phyloP scores from a whole-genome alignment of 1,139 yeast species.

The Kluyveromyces sp. region DNA sequence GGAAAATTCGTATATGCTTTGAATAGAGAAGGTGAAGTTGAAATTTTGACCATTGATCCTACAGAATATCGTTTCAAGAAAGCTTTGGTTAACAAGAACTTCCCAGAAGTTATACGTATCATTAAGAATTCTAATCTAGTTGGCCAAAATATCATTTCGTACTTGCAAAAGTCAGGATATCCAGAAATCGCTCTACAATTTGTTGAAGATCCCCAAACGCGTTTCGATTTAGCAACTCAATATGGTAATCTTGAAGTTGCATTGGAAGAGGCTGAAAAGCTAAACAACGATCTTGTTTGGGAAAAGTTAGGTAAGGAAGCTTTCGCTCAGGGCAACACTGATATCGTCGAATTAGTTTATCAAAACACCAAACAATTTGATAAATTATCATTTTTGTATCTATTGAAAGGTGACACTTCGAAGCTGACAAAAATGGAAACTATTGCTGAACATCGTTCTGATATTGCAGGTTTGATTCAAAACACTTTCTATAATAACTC shows the following conservation, averaged over 20 bases:
- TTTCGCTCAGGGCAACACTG: conserved; percentile 78
- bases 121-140: conserved; percentile 86
- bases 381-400: conserved; percentile 79
- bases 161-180: conserved; percentile 89
- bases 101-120: conserved; percentile 83
- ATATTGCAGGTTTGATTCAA: conserved; percentile 70
- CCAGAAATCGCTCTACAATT: conserved; percentile 94
- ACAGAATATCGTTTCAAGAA: conserved; percentile 95
- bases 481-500: conserved; percentile 75
- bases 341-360: conserved; percentile 77
- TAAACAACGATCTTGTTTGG: conserved; percentile 69
- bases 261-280: conserved; percentile 74
- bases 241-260: conserved; percentile 87
- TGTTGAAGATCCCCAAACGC: conserved; percentile 92
- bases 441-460: conserved; percentile 86
- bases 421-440: conserved; percentile 78
- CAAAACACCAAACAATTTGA: conserved; percentile 85
- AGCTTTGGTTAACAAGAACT: conserved; percentile 83
- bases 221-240: conserved; percentile 92
- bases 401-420: conserved; percentile 69
- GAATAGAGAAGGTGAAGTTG: conserved; percentile 80
- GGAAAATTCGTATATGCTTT: conserved; percentile 72
- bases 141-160: conserved; percentile 94
- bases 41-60: conserved; percentile 75
- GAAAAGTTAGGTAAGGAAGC: conserved; percentile 81